Conservation (phyloP, 768 basidiomycete species). For the Pleurotus tuoliensis region DNA sequence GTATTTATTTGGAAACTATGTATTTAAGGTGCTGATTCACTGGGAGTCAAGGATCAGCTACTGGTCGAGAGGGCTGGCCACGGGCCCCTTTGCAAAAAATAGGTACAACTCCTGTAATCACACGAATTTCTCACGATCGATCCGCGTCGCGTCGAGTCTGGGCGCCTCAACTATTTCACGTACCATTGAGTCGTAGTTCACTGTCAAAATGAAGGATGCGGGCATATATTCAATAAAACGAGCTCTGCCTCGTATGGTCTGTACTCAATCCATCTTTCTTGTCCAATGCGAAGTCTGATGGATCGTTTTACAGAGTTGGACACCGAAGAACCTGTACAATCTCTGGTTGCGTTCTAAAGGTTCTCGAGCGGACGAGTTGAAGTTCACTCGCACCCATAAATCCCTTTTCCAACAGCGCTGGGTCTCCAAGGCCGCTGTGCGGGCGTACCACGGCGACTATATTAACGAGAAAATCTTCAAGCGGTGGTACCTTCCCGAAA, state of each 20-base stretch:
- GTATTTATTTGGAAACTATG: no score
- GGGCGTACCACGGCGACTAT: constrained; percentile 94
- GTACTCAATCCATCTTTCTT: constrained; percentile 12
- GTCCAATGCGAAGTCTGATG: background rate
- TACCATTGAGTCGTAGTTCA: no score
- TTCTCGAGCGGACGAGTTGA: constrained; percentile 41
- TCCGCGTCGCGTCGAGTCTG: background rate
- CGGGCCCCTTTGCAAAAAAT: no score
- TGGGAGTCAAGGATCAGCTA: no score
- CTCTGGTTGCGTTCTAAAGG: constrained; percentile 73
- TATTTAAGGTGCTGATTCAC: no score
- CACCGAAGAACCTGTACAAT: constrained; percentile 84
- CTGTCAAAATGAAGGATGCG: constrained; percentile 32
- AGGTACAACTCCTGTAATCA: no score
- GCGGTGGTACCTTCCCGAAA: constrained; percentile 87
- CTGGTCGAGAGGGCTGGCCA: no score
- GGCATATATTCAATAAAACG: constrained; percentile 34
- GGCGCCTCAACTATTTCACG: background rate
- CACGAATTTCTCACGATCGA: no score
- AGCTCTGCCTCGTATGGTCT: constrained; percentile 80
- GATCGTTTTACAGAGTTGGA: constrained; percentile 67
- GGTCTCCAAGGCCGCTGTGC: constrained; percentile 78
- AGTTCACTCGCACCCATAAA: constrained; percentile 51
- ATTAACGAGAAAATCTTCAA: constrained; percentile 93
- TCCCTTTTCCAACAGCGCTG: constrained; percentile 92